phyloP scores from a whole-genome alignment of 768 basidiomycete genomes.

The Tricholoma furcatifolium region DNA sequence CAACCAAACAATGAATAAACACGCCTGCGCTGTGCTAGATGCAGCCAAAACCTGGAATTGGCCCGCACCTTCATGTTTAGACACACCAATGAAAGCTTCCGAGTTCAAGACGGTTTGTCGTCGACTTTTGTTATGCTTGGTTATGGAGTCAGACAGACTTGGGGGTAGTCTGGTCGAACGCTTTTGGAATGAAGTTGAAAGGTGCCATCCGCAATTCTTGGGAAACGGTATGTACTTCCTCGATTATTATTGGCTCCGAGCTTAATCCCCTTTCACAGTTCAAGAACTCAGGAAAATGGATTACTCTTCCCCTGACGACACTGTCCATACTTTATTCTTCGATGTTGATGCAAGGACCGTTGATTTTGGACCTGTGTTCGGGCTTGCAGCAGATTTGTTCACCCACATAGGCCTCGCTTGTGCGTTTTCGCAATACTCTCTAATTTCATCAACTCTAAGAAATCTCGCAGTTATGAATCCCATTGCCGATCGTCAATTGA shows the following conservation, averaged over 20 bases:
- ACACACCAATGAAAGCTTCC: neutral
- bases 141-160: conserved; percentile 17
- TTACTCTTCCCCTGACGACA: conserved; percentile 13
- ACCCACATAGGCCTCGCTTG: conserved; percentile 19
- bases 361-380: conserved; percentile 15
- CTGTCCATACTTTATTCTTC: conserved; percentile 15
- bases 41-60: conserved; percentile 19
- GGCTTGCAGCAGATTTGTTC: conserved; percentile 15
- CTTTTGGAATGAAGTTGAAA: conserved; percentile 16
- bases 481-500: conserved; percentile 3
- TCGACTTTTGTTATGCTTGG: conserved; percentile 16
- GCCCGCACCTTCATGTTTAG: conserved; percentile 16
- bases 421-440: neutral
- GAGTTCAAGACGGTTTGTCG: conserved; percentile 14
- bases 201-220: conserved; percentile 19
- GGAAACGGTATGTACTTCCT: conserved; percentile 16
- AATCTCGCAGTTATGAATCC: conserved; percentile 7
- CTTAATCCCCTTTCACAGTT: conserved; percentile 4
- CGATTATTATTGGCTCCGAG: neutral
- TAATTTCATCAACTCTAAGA: neutral
- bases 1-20: conserved; percentile 10
- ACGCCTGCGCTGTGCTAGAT: conserved; percentile 18
- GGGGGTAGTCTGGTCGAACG: conserved; percentile 17
- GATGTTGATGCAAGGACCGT: conserved; percentile 7
- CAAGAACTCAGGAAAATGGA: conserved; percentile 13